Evolutionary conservation across 257 asterid genomes (phyloP).

Genomic region (Solanum pinnatisectum): DNA sequence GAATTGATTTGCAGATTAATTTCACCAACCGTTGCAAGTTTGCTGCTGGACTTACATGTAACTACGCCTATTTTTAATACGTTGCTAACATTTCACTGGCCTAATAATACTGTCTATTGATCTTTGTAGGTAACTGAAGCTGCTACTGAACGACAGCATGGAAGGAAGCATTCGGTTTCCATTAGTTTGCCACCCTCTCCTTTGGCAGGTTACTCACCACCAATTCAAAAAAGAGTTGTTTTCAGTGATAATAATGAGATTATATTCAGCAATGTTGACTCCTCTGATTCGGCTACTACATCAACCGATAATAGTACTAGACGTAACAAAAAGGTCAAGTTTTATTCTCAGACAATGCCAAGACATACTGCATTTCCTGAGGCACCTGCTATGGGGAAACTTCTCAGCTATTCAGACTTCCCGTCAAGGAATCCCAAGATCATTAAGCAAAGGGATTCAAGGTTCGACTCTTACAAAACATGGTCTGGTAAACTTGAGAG

Average conservation of each 20-base stretch:
- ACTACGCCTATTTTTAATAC: no score
- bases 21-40: neutral
- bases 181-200: constrained; percentile 76
- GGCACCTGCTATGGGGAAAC: constrained; percentile 8
- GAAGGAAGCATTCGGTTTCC: constrained; percentile 31
- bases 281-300: constrained; percentile 1
- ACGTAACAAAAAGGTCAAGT: constrained; percentile 7
- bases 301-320: neutral
- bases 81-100: neutral
- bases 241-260: constrained; percentile 17
- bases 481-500: constrained; percentile 79
- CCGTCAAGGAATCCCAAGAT: constrained; percentile 24
- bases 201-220: neutral
- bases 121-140: constrained; percentile 30
- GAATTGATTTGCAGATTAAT: neutral
- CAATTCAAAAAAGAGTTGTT: constrained; percentile 17
- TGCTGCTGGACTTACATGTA: neutral
- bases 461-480: constrained; percentile 72
- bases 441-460: constrained; percentile 29
- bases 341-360: constrained; percentile 57
- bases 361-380: constrained; percentile 13
- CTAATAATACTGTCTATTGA: neutral
- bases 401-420: neutral
- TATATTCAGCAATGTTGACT: neutral
- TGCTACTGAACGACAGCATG: constrained; percentile 2